Base-by-base conservation (phyloP, 116 monocot species). In the Cymodocea nodosa region DNA sequence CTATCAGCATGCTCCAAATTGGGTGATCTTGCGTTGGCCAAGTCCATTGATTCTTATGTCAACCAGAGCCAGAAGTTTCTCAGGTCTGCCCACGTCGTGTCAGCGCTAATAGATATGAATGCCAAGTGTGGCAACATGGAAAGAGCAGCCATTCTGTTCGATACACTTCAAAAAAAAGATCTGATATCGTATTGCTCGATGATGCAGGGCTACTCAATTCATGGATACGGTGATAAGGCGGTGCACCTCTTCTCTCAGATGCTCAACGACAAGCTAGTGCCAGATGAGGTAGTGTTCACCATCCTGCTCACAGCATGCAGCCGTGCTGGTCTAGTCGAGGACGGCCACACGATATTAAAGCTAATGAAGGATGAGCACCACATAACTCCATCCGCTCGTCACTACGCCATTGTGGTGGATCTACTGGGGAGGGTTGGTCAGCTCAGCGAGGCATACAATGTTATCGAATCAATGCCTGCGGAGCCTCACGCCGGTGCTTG, bases 381-480 rank as follows among this genome's bases (percentile, higher is more conserved):
- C 0, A 67, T 83, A 6, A 66, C 72, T 52, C 73, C 70, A 11
- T 18, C 12, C 4, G 11, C 61, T 16, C 76, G 79, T 66, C 83
- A 83, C 57, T 83, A 79, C 23, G 83, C 78, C 6, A 76, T 79
- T 49, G 72, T 79, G 78, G 75, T 82, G 1, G 82, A 82, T 62
- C 73, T 82, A 0, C 51, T 82, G 35, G 78, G 78, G 5, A 52
- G 75, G 9, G 51, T 60, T 0, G 78, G 82, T 17, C 22, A 35
- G 4, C 23, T 83, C 39, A 30, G 53, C 6, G 83, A 83, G 60
- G 83, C 79, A 22, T 44, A 76, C 25, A 51, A 52, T 56, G 17
- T 71, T 1, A 49, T 75, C 2, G 37, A 35, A 3, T 56, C 63
- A 0, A 84, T 84, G 84, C 81, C 84, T 2, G 60, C 73, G 55